Base-by-base conservation (phyloP, 1,284 basidiomycete genomes). In the Austroboletus novae-zelandiae region DNA sequence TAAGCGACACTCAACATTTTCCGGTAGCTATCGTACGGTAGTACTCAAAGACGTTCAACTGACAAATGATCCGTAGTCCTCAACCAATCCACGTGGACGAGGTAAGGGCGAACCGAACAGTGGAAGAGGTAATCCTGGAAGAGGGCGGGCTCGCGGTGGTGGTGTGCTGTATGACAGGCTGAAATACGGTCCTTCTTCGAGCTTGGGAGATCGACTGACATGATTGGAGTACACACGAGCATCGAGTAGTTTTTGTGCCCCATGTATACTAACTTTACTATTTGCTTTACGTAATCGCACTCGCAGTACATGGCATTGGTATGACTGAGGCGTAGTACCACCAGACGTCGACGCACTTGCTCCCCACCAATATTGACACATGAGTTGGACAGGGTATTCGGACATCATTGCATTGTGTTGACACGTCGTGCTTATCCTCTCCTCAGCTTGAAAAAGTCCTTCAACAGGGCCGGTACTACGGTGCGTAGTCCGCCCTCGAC, bases 381-480 rank as follows among this genome's bases (percentile, higher is more conserved):
- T 78, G 76, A 79, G 77, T 52, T 78, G 76, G 76, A 69, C 74
- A 59, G 76, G 76, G 76, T 78, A 56, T 18, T 51, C 48, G 30
- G n/a, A 32, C 11, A 29, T 40, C 7, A 1, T 40, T 5, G n/a
- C 40, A 4, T 43, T 17, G 11, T 10, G 7, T 37, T 13, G 36
- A 34, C 30, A 14, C 39, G 23, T 8, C 23, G 13, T 34, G 20
- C 48, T 63, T 23, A 65, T 9, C 4, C 42, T 15, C 27, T 23
- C 11, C 34, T 15, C 61, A 93, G 94, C 58, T 89, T 97, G 76
- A 96, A 97, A 78, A 98, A 98, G 77, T 87, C 91, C 29, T 81
- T 97, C 53, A 94, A 93, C 71, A 82, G 94, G 55, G 91, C 93
- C 45, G 93, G 93, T 47, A 98, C 95, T 23, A 93, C 93, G 61